Evolutionary conservation across 1,139 yeast genomes (phyloP), one percentile per base, ranked within the genome.

Genomic region (Blastobotrys proliferans): DNA sequence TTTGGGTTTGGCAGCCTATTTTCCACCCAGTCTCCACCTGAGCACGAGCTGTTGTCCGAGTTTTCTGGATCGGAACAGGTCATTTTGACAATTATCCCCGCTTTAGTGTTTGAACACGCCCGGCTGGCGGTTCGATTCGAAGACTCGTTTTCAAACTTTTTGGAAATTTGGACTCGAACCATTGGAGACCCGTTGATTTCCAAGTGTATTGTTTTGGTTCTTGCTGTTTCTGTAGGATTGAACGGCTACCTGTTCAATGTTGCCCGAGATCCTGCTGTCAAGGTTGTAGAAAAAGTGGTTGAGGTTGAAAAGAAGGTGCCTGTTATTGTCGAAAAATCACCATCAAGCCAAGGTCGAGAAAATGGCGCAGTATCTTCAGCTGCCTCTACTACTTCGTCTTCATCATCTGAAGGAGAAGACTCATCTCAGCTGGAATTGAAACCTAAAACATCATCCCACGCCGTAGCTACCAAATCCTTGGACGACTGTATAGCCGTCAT

Each of bases 181-280:
- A 82, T 90, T 48, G 79, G 83, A 55, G 97, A 90, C 63, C 84
- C 82, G 40, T 69, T 87, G 48, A 77, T 90, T 53, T 81, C 94
- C 50, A 90, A 92, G 62, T 77, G 81, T 51, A 71, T 88, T 41
- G 76, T 90, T 35, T 73, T 85, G 53, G 81, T 80, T 4, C 79
- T 90, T 50, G 81, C 83, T 18, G 68, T 85, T 51, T 84, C 95
- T 50, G 76, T 88, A 47, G 79, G 82, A 17, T 79, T 85, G 51
- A 92, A 94, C 62, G 81, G 85, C 38, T 92, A 90, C 65, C 73
- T 92, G 54, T 76, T 92, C 50, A 62, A 66, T 43, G 68, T 62
- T 30, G 63, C 69, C 11, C 58, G 62, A 38, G 40, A 47, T 20
- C 52, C 58, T 17, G 49, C 58, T 17, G 57, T 63, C 32, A 51